Evolutionary conservation across 345 rosid genomes (phyloP), one percentile per base, ranked within the genome.

Genomic region (Alliaria petiolata): DNA sequence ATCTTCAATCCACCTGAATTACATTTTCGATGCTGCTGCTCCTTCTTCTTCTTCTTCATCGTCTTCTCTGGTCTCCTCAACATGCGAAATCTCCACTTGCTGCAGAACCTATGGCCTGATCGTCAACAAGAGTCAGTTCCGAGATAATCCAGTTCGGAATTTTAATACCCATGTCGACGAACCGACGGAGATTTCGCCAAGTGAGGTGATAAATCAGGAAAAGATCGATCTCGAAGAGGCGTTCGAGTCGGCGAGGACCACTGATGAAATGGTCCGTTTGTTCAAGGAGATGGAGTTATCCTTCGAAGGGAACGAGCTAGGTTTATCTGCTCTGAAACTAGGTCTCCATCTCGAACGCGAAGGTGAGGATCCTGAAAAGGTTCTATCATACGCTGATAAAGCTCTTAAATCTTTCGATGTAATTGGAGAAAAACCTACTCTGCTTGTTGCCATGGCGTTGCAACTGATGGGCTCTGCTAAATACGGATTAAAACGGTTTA

Each of bases 261-360:
- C 86, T n/a, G 89, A 85, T 53, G 90, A 89, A 62, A 89, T 89
- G 96, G 80, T 91, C 26, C 73, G 71, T 46, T 80, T 86, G 47
- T 91, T 91, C 74, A 78, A 84, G 73, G 71, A 75, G 47, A 95
- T 91, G 98, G 99, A 91, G 81, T 61, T 84, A 14, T 76, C 75
- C 40, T 89, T 88, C 75, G 80, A 87, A 16, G 96, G 84, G 59
- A 79, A 78, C 62, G 97, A 85, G 69, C 85, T 95, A 30, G 97
- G 91, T 11, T 71, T 89, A 80, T 89, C 96, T 15, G 83, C 87
- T 7, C 47, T 95, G 74, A 91, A 91, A 75, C 17, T 91, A 60
- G 99, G 96, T 31, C 87, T 91, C 16, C 88, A 88, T 77, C 93
- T 95, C 75, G 93, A 95, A 60, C 91, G 84, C 15, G 91, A 91